Base-by-base conservation (phyloP, 1,284 basidiomycete genomes). In the Sparassis latifolia region DNA sequence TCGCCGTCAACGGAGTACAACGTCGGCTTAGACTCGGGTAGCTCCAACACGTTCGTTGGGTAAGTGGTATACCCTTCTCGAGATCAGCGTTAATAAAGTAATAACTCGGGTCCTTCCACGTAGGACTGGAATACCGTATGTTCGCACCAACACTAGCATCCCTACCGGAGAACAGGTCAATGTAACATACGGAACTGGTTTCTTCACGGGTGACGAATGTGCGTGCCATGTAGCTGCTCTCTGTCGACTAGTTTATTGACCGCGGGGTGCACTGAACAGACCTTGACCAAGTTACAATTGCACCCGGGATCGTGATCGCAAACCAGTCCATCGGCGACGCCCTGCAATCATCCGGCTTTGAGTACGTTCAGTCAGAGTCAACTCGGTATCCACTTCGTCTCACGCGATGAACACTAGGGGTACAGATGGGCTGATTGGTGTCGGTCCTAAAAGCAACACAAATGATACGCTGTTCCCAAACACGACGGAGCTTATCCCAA, bases 1-100 rank as follows among this genome's bases (percentile, higher is more conserved):
- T 74, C 56, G 55, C 82, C 82, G 3, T 63, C 82, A 10, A 83
- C 80, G 3, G 63, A 66, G n/a, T 86, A 81, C 76, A 67, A 61
- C 3, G 72, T 83, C 48, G 63, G 82, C 50, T 75, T 83, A 38
- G 80, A 82, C 53, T 82, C 78, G 0, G 79, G 77, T 63, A 51
- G 32, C 50, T 54, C 33, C 32, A 49, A 53, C 28, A 49, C 44
- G 4, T 51, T 52, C 28, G 47, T 48, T 9, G 51, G 51, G 47
- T 52, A 28, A 40, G 46, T 32, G 35, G 12, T 6, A 7, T 37
- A 6, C 7, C 12, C 35, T 6, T 12, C 6, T 37, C 12, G 35
- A 6, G 12, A 37, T 37, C 35, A 12, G 12, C 12, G 35, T 37
- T 37, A 12, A 7, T 12, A 37, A 6, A 12, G 6, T 12, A 37